Conservation (phyloP, 129 eudicot species). For the Helianthus tuberosus region DNA sequence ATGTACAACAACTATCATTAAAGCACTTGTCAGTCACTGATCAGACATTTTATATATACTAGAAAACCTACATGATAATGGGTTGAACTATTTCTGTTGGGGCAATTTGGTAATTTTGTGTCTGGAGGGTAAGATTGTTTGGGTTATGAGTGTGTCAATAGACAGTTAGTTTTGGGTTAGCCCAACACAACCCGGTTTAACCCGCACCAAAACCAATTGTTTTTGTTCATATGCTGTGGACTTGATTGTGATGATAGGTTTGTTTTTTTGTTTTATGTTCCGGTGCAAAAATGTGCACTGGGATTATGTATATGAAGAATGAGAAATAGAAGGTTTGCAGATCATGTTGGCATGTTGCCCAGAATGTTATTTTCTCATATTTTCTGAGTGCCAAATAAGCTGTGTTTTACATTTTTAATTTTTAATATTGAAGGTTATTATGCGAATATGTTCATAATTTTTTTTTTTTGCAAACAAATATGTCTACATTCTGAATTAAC, state of each 20-base stretch:
- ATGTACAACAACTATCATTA: neutral
- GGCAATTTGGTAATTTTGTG: too few species aligned
- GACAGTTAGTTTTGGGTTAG: neutral
- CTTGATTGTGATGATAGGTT: neutral
- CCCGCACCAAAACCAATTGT: neutral
- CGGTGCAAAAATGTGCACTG: neutral
- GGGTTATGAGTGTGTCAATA: neutral
- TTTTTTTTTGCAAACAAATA: too few species aligned
- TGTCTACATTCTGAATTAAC: too few species aligned
- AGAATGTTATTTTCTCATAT: neutral
- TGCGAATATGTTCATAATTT: too few species aligned
- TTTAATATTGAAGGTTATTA: too few species aligned
- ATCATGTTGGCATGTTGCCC: neutral
- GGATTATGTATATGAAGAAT: neutral
- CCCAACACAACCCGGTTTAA: neutral
- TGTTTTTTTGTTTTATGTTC: neutral
- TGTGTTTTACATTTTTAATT: too few species aligned
- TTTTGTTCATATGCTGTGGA: neutral
- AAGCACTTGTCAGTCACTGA: neutral
- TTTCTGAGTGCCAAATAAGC: too few species aligned
- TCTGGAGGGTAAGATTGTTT: too few species aligned
- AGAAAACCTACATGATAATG: neutral
- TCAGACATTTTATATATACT: neutral
- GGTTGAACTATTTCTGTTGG: too few species aligned
- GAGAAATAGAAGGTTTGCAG: constrained; percentile 2